Percentiles rank a stretch among this genome's conserved stretches.
Conservation (phyloP, 768 basidiomycete genomes). For the Porpolomopsis calyptriformis region DNA sequence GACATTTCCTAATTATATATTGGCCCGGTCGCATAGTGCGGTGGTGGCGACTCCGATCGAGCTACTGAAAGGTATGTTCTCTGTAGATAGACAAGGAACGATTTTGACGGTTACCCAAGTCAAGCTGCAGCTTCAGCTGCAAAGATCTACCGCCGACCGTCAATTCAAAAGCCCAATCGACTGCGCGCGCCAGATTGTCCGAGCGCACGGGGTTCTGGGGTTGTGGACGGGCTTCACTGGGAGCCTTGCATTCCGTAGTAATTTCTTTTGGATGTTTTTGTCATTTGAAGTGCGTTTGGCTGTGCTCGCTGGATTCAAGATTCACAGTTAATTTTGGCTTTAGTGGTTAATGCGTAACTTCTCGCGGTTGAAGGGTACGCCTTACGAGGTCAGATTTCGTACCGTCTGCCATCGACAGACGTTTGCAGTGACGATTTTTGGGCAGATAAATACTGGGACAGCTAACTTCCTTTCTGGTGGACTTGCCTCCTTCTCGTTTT, state of each 20-base stretch:
- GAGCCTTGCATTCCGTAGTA: constrained; percentile 59
- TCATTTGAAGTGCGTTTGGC: constrained; percentile 43
- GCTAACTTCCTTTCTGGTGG: constrained; percentile 62
- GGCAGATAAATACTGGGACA: constrained; percentile 47
- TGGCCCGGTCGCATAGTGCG: constrained; percentile 32
- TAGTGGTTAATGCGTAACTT: constrained; percentile 55
- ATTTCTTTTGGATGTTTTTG: constrained; percentile 75
- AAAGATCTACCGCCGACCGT: constrained; percentile 38
- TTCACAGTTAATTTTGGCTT: constrained; percentile 13
- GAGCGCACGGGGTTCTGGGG: constrained; percentile 49
- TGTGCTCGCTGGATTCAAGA: constrained; percentile 3
- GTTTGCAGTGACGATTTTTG: not conserved
- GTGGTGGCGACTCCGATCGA: constrained; percentile 70
- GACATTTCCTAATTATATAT: not conserved
- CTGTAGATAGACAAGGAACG: not conserved
- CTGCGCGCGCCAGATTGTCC: constrained; percentile 53
- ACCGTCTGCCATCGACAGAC: not conserved
- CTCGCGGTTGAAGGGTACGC: constrained; percentile 43
- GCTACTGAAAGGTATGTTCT: constrained; percentile 50
- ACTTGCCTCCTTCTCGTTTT: constrained; percentile 50
- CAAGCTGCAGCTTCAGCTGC: constrained; percentile 58
- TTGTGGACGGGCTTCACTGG: constrained; percentile 71
- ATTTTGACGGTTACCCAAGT: constrained; percentile 24
- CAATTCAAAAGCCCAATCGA: constrained; percentile 59
- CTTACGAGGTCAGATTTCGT: constrained; percentile 39